A percentile compares a stretch with the other conserved stretches of the same genome.
These are phyloP conservation scores for Calonectria hawksworthii DNA, from an alignment of 2,329 filamentous ascomycete genomes.

Conservation along the genomic window DNA sequence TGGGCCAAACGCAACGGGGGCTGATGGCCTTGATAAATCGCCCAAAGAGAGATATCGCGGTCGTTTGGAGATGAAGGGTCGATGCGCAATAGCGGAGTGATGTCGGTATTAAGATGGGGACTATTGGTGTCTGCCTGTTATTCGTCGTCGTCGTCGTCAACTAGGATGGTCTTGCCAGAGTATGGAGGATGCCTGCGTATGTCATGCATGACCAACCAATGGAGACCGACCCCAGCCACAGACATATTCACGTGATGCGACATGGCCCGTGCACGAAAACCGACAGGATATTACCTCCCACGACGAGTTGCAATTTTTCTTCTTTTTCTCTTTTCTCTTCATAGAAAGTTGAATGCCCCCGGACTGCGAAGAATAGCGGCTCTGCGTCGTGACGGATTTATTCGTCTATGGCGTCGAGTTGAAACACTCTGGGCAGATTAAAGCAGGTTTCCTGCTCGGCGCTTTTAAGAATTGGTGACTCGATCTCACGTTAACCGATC, in stretches of 20 bases:
- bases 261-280: conserved; percentile 45
- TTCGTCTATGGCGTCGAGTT: conserved; percentile 64
- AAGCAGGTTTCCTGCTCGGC: conserved; percentile 60
- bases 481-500: conserved; percentile 69
- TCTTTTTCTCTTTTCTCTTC: conserved; percentile 50
- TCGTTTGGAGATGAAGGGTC: conserved; percentile 24
- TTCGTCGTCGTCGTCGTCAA: conserved; percentile 44
- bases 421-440: conserved; percentile 71
- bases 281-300: conserved; percentile 34
- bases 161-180: conserved; percentile 37
- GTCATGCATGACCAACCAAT: conserved; percentile 41
- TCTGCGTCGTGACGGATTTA: conserved; percentile 55
- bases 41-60: background rate
- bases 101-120: conserved; percentile 35
- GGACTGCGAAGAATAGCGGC: conserved; percentile 68
- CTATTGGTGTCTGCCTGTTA: conserved; percentile 33
- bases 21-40: background rate
- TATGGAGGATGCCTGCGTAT: conserved; percentile 41
- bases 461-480: conserved; percentile 77
- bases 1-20: background rate
- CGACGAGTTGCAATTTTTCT: conserved; percentile 26
- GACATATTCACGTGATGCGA: conserved; percentile 32
- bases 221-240: conserved; percentile 22
- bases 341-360: conserved; percentile 72
- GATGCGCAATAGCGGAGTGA: conserved; percentile 34